Evolutionary conservation across 108 stramenopile species (phyloP), one percentile per base, ranked within the genome.

Genomic region (Chaetoceros muelleri): DNA sequence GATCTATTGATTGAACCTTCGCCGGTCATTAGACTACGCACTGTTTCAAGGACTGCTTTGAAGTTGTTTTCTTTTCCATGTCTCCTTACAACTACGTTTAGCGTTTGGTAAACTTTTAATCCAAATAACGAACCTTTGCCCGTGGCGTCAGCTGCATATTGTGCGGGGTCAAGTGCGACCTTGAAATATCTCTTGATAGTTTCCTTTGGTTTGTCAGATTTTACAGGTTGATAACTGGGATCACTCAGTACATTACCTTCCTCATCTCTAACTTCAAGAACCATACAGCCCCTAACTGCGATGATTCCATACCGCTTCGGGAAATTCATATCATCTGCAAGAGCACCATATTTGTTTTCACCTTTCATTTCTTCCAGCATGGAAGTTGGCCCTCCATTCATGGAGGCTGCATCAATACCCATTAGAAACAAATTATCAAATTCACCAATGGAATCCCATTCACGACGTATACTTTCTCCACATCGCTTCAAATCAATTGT

Each of bases 61-160:
- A 95, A 96, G 69, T 97, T 98, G 62, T 98, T 97, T 57, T 95
- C 96, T 40, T 79, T 57, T 5, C 93, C 88, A 25, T 91, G 75
- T 7, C 98, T 65, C 30, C 96, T 65, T 3, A 99, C 78, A 2
- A 99, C 68, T 16, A 99, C 52, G 67, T 99, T 99, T 23, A 94
- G 74, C 1, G 64, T 71, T 50, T 86, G 53, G 61, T 87, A 84
- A 28, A 78, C 73, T 28, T 67, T 69, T 19, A 70, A 76, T 55
- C 94, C 76, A 47, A 49, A 62, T 62, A 55, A 57, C 46, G 77
- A 78, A 47, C 76, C 72, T 48, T 47, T 18, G 25, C 73, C 72
- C 19, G 60, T 30, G 0, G 64, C 69, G 58, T 91, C 90, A 18
- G 53, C 49, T 28, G 66, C 71, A 64, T 82, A 99, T 60, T 99